Evolutionary conservation across 805 yeast species (phyloP), one percentile per base, ranked within the genome.

Genomic region (Candida qinlingensis): DNA sequence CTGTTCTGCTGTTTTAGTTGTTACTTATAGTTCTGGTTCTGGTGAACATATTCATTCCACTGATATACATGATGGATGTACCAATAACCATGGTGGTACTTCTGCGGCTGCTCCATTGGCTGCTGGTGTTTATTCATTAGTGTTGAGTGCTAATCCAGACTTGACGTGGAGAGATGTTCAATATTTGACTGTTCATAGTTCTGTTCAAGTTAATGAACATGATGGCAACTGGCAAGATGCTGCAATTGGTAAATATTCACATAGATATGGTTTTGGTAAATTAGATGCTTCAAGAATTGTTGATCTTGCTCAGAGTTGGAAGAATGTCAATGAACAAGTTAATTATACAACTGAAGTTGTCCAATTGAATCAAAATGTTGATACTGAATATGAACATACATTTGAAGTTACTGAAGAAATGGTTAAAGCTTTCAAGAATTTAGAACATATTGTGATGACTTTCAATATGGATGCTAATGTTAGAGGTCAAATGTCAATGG

Each of bases 21-120:
- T 88, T 2, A 90, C 98, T 0, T 94, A 90, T 61, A 84, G 95
- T 4, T 87, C 97, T 3, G 97, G 97, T 1, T 81, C 91, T 4
- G 87, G 87, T 35, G 96, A 88, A 61, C 85, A 81, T 60, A 92
- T 94, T 49, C 91, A 87, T 61, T 87, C 98, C 6, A 86, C 97
- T 2, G 96, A 87, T 63, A 75, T 87, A 39, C 73, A 81, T 44
- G 75, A 76, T 6, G 66, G 70, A 55, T 94, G 99, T 66, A 71
- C 95, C 2, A 75, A 75, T 37, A 65, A 57, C 28, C 99, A 94
- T 65, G 97, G 97, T 9, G 99, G 99, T 25, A 94, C 99, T 0
- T 92, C 98, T 26, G 99, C 99, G 0, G 97, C 99, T 12, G 99
- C 99, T 0, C 99, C 99, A 0, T 74, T 94, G 48, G 98, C 97